Evolutionary conservation across 1,139 yeast species (phyloP).

Genomic region (Pneumocystis oryctolagi): DNA sequence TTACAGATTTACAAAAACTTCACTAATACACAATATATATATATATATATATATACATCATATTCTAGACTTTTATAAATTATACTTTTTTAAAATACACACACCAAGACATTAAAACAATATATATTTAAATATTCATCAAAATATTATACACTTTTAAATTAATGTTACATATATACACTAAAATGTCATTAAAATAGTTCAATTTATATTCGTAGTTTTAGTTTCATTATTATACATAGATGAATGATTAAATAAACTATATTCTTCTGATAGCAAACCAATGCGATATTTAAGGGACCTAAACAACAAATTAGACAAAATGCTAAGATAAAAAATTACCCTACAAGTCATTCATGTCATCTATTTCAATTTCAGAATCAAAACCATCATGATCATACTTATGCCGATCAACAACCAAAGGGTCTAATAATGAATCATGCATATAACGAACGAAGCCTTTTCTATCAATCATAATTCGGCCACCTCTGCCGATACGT

Average conservation of each 20-base stretch:
- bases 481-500: slow-evolving; percentile 59
- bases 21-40: no score
- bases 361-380: slow-evolving; percentile 1
- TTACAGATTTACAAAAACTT: not conserved
- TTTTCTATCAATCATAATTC: slow-evolving; percentile 59
- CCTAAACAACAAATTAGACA: not conserved
- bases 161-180: not conserved
- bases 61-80: not conserved
- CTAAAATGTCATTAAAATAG: not conserved
- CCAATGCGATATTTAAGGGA: not conserved
- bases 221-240: not conserved
- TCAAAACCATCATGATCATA: slow-evolving; percentile 1
- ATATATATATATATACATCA: not conserved
- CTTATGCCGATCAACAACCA: slow-evolving; percentile 1
- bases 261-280: not conserved
- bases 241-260: not conserved
- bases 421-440: slow-evolving; percentile 18
- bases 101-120: not conserved
- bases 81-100: not conserved
- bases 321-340: not conserved
- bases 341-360: not conserved
- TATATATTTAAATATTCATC: not conserved
- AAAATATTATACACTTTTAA: not conserved
- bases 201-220: not conserved
- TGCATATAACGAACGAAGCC: slow-evolving; percentile 23